Evolutionary conservation across 345 rosid genomes (phyloP), one percentile per base, ranked within the genome.

Genomic region (Dovyalis caffra): DNA sequence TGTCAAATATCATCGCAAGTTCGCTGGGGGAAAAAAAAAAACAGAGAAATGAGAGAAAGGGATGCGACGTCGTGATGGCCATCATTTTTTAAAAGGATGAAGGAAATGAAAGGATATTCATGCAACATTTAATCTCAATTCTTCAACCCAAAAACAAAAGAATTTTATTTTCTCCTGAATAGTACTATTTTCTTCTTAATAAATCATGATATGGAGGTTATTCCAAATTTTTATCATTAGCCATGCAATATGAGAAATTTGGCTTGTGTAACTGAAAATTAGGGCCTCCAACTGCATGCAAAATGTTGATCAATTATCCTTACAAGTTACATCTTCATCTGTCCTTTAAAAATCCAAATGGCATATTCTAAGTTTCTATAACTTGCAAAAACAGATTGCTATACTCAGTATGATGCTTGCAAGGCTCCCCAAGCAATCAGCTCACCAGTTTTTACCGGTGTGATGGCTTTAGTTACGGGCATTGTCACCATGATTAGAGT

Each of bases 381-480:
- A 72, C 29, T 82, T 60, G 77, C 71, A 62, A 83, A 83, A 68
- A 84, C 84, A 75, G 89, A 89, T 71, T 49, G 67, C 40, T 79
- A 75, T 66, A 43, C 82, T 35, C 69, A 78, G 74, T 72, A 82
- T 33, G 82, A 83, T 66, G 76, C 77, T 61, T 68, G 64, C 77
- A 88, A 81, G 82, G 80, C 43, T 66, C 63, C 90, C 51, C 88
- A 81, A n/a, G 87, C 85, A 29, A 68, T 70, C 37, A 83, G 89
- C 77, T 87, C 91, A 40, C 97, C 88, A 35, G 74, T 92, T 73
- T 83, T 91, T 83, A 88, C 88, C 0, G 97, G 95, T 8, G 88
- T 95, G 16, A 88, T 95, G 99, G 88, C 97, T 64, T 81, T 95
- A 21, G 90, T 91, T 31, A 89, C 87, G 90, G 95, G 99, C 47